Base-by-base conservation (phyloP, 495 filamentous ascomycete species). In the Hyaloscypha variabilis region DNA sequence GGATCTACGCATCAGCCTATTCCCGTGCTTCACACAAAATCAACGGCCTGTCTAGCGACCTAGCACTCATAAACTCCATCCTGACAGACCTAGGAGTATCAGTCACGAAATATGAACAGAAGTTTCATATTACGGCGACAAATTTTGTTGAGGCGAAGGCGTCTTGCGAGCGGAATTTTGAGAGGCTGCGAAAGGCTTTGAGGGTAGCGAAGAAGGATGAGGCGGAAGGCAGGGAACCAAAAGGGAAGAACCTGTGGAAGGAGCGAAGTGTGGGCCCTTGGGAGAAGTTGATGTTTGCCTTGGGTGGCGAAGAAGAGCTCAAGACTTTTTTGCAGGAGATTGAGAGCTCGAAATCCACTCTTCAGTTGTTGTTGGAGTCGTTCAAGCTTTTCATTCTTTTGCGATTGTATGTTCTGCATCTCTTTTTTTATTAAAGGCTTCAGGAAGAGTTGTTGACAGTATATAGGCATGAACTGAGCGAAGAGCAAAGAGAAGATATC, bases 261-360 rank as follows among this genome's bases (percentile, higher is more conserved):
- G n/a, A 51, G 23, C 6, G n/a, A 19, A 19, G 2, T 6, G 6
- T 25, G 19, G 19, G 19, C 6, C 10, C 49, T 51, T 51, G 49
- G 49, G 49, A 51, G 19, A n/a, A 25, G n/a, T 25, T 51, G 19
- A 51, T 21, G 49, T 51, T 51, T 25, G 49, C 3, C 11, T 25
- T 51, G n/a, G 49, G 49, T 51, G 49, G 49, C 10, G 49, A 51
- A n/a, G 8, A 51, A 19, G 49, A 51, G 23, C 3, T 51, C n/a
- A 51, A 8, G 49, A 17, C 11, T 6, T 51, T 51, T 21, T 6
- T 51, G 6, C 0, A 6, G 17, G 11, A 8, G 2, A 51, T 51
- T 51, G 49, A 51, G 49, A 51, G 49, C 17, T 51, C 49, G 17
- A 51, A 51, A 17, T 51, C 49, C 6, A 51, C 49, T 21, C 49